Evolutionary conservation across 176 grass and related monocot species (phyloP).

Genomic region (Miscanthus lutarioriparius): DNA sequence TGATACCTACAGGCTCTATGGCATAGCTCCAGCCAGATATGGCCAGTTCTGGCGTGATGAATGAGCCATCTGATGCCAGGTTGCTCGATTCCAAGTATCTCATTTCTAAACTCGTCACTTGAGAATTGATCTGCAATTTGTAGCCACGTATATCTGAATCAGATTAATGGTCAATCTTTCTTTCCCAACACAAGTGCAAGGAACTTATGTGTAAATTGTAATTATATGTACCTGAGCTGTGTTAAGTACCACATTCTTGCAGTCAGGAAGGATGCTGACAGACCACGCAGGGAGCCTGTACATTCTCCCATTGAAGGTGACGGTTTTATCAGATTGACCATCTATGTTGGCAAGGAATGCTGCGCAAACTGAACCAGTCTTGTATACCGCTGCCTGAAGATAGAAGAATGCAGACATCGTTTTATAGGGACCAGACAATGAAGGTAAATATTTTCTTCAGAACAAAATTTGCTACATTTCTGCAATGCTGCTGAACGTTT

Average conservation of each 20-base stretch:
- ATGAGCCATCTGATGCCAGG: constrained; percentile 41
- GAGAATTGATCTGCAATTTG: constrained; percentile 66
- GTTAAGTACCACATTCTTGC: constrained; percentile 91
- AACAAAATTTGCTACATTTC: constrained; percentile 7
- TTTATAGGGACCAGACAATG: not conserved
- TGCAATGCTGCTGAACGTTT: not conserved
- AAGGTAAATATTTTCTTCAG: constrained; percentile 9
- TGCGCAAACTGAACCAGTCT: constrained; percentile 60
- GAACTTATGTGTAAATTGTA: not conserved
- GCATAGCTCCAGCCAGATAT: constrained; percentile 75
- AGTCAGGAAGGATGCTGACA: constrained; percentile 98
- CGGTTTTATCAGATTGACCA: constrained; percentile 63
- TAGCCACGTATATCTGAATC: not conserved
- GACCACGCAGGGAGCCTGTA: constrained; percentile 91
- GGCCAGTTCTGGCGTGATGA: constrained; percentile 33
- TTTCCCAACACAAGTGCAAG: not conserved
- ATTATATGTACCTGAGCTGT: constrained; percentile 72
- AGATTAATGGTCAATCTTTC: not conserved
- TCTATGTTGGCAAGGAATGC: constrained; percentile 97
- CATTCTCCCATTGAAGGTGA: constrained; percentile 78
- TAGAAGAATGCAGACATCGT: constrained; percentile 16
- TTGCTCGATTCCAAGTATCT: constrained; percentile 52
- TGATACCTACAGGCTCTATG: constrained; percentile 83
- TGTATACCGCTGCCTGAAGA: constrained; percentile 73
- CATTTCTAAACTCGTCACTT: constrained; percentile 55